Base-by-base conservation (phyloP, 2,329 filamentous ascomycete species). In the Emericellopsis cladophorae region DNA sequence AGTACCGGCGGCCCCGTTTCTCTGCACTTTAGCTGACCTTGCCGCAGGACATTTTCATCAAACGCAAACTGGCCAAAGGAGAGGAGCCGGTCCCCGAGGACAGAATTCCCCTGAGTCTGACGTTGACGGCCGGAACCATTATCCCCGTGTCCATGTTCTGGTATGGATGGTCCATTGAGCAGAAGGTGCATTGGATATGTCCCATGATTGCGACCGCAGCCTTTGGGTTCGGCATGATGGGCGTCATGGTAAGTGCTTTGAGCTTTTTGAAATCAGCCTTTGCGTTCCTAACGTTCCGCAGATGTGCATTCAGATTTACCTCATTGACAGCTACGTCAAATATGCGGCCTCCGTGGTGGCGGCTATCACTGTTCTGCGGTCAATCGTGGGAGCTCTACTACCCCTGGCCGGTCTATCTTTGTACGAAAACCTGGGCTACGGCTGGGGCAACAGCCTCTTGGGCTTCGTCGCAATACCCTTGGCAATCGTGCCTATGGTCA, bases 251-350 rank as follows among this genome's bases (percentile, higher is more conserved):
- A 32, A 32, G 26, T 5, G 14, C 3, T 1, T 7, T 14, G n/a
- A 35, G 32, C n/a, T 9, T 15, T 15, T 9, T 10, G 32, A 15
- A 35, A 9, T 35, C 8, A 10, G n/a, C 32, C 8, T 9, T 9
- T 31, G 8, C 15, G 22, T 12, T 3, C 7, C 23, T 39, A 21
- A 31, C 14, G 15, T n/a, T 5, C 7, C n/a, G n/a, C 29, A 39
- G 40, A 69, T 73, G 62, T 61, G 64, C 0, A 58, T 67, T 5
- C 65, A 69, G 38, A 72, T 69, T 0, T 82, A 82, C 48, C 61
- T 80, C 4, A 68, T 79, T 15, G 75, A 81, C 42, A 64, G 68
- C 6, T 61, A 56, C 38, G 49, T 52, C 21, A 43, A 52, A 31
- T 60, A 57, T 4, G 44, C 47, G 1, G 60, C 61, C 6, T 57